A percentile compares a stretch with the other conserved stretches of the same genome.
Conservation (phyloP, 2,329 filamentous ascomycete genomes). For the Aspergillus fructus region DNA sequence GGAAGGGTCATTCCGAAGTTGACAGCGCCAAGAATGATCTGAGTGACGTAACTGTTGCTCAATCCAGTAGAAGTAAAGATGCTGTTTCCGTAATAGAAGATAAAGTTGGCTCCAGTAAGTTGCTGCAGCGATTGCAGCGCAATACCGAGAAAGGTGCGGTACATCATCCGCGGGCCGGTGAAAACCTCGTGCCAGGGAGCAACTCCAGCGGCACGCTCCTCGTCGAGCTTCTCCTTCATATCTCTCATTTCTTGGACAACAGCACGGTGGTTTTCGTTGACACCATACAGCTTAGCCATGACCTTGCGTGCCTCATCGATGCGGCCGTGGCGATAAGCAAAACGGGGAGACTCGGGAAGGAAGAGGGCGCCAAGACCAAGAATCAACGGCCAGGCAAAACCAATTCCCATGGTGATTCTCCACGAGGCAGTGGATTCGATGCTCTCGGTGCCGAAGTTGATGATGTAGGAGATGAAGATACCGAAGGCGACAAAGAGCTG, state of each 20-base stretch:
- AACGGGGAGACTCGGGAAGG: conserved; percentile 59
- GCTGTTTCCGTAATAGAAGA: conserved; percentile 55
- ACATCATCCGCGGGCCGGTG: conserved; percentile 49
- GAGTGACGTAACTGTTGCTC: conserved; percentile 63
- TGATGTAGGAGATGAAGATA: conserved; percentile 49
- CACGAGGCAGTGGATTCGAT: conserved; percentile 46
- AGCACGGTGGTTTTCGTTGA: conserved; percentile 55
- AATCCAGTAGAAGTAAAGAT: conserved; percentile 69
- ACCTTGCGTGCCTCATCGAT: conserved; percentile 53
- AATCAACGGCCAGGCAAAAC: conserved; percentile 57
- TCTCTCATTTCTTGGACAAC: conserved; percentile 57
- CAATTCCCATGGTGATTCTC: conserved; percentile 56
- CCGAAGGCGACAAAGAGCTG: conserved; percentile 52
- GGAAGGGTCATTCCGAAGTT: conserved; percentile 68
- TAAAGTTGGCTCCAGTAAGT: conserved; percentile 50
- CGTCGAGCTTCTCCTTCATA: conserved; percentile 60
- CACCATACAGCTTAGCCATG: conserved; percentile 57
- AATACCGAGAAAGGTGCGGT: conserved; percentile 47
- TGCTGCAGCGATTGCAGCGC: conserved; percentile 49
- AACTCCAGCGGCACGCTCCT: conserved; percentile 47
- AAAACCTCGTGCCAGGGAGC: conserved; percentile 47
- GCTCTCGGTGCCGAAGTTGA: conserved; percentile 49
- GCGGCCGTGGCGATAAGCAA: conserved; percentile 55
- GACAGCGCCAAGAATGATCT: conserved; percentile 67
- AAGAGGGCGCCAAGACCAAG: conserved; percentile 57